Percentiles rank a stretch among this genome's conserved stretches.
Evolutionary conservation across 345 rosid genomes (phyloP).

Genomic region (Sonneratia caseolaris): DNA sequence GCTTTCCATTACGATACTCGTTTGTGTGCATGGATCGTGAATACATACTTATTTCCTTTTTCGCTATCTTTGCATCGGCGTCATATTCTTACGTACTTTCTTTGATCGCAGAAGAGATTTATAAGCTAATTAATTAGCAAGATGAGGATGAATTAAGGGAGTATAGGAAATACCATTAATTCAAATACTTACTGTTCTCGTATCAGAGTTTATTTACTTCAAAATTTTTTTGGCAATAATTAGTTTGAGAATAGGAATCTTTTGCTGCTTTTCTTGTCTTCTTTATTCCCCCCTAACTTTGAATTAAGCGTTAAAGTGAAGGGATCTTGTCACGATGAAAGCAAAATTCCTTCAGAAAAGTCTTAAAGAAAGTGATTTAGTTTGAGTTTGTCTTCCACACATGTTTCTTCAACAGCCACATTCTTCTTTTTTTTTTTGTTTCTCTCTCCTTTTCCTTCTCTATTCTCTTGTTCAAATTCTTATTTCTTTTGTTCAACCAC

Average conservation of each 20-base stretch:
- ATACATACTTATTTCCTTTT: neutral
- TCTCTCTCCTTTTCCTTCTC: too few relatives aligned
- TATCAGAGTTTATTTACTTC: too few relatives aligned
- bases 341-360: conserved; percentile 10
- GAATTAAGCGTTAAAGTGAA: conserved; percentile 33
- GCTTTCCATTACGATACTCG: neutral
- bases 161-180: too few relatives aligned
- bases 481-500: neutral
- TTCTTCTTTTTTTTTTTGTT: neutral
- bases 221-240: neutral
- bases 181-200: too few relatives aligned
- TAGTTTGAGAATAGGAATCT: neutral
- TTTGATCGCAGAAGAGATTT: too few relatives aligned
- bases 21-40: neutral
- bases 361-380: too few relatives aligned
- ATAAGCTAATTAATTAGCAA: too few relatives aligned
- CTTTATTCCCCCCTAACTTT: conserved; percentile 2
- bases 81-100: too few relatives aligned
- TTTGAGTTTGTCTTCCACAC: too few relatives aligned
- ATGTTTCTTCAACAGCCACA: neutral
- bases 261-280: neutral
- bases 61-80: too few relatives aligned
- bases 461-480: neutral
- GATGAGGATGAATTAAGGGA: too few relatives aligned
- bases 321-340: conserved; percentile 16